Conservation (phyloP, 148 eudicot species). For the Rhododendron vialii region DNA sequence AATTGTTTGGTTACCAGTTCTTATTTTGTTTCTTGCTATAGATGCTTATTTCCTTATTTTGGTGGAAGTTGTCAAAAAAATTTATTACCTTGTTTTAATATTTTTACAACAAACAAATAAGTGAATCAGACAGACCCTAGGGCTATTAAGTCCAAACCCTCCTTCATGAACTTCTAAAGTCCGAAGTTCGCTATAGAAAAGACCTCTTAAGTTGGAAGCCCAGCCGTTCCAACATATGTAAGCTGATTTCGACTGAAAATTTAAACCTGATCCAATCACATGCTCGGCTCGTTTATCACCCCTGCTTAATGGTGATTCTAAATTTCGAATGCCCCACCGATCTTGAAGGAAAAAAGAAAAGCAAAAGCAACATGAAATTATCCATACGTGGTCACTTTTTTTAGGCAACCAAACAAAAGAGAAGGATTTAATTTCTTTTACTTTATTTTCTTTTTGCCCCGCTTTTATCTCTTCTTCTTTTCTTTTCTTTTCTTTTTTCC, state of each 20-base stretch:
- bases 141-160: neutral
- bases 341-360: neutral
- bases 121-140: neutral
- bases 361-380: neutral
- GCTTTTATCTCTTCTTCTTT: neutral
- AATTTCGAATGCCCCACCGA: neutral
- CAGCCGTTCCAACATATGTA: neutral
- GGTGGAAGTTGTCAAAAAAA: no score
- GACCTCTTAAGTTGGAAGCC: neutral
- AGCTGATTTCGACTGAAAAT: neutral
- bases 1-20: no score
- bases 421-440: neutral
- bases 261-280: neutral
- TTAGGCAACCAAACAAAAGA: neutral
- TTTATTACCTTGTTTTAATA: no score
- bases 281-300: neutral
- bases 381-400: neutral
- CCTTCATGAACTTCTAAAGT: neutral
- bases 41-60: no score
- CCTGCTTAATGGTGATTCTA: neutral
- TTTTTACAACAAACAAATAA: neutral
- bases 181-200: neutral
- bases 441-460: neutral
- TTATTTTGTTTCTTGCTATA: no score
- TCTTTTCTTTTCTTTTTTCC: neutral